Evolutionary conservation across 257 asterid genomes (phyloP), one percentile per base, ranked within the genome.

Genomic region (Leonotis leonurus): DNA sequence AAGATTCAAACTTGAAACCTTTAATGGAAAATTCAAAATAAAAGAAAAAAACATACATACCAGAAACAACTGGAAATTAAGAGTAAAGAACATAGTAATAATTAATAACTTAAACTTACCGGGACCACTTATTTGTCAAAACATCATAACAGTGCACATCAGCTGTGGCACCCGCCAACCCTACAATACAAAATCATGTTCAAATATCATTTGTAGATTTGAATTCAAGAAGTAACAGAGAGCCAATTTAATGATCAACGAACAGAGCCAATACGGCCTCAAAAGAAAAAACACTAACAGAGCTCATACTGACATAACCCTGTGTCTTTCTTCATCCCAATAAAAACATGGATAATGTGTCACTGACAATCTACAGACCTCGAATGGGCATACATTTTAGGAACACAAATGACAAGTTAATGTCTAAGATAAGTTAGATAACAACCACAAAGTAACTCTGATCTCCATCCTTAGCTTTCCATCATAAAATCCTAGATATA

Each of bases 131-230:
- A 81, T 87, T 82, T 45, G 96, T 66, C 84, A 87, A 73, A 44
- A 93, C 96, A 61, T 87, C 97, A 67, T 93, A 93, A 73, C 85
- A 79, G 72, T 93, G 99, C 65, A 87, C 91, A 75, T 93, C 99
- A 40, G 99, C 99, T 12, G 99, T 93, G 26, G 99, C 99, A 46
- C 99, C 97, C 0, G 99, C 99, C 72, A 93, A 82, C 52, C 99
- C 99, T 93, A 92, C 76, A 81, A 77, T 48, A 69, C n/a, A 77
- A 56, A 68, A 13, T 11, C 67, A 61, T n/a, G 65, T 69, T 72
- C 48, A 60, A 50, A 29, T 25, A 48, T 68, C 68, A 69, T 27
- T 8, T 10, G 22, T n/a, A 14, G n/a, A 62, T 30, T 59, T 52
- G 18, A 33, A 46, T 56, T 46, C 5, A 41, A 36, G 41, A 56